Conservation (phyloP, 306 rosid species). For the Erythrophleum fordii region DNA sequence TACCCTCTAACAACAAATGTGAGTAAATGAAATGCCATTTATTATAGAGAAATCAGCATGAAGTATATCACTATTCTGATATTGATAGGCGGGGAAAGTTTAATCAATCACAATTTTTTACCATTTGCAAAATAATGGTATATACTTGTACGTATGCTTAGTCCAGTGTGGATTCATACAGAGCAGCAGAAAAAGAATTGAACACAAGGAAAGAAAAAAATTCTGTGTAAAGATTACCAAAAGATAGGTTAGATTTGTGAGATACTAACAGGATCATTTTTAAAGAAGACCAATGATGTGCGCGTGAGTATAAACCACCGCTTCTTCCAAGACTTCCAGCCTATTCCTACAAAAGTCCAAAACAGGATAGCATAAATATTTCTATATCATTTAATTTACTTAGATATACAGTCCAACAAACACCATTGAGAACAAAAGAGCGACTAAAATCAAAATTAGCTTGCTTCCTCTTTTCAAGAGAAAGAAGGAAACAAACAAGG, state of each 20-base stretch:
- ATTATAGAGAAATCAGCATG: slow-evolving; percentile 3
- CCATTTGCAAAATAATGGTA: slow-evolving; percentile 9
- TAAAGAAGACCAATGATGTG: slow-evolving; percentile 93
- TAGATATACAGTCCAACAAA: background rate
- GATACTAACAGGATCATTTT: slow-evolving; percentile 92
- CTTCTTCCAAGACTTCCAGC: slow-evolving; percentile 99
- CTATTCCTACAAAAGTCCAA: slow-evolving; percentile 76
- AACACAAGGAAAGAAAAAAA: slow-evolving; percentile 2
- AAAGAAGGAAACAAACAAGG: slow-evolving; percentile 16
- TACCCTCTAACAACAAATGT: slow-evolving; percentile 12
- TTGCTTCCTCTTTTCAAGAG: background rate
- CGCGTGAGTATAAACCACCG: slow-evolving; percentile 98
- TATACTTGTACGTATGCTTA: background rate
- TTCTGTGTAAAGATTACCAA: slow-evolving; percentile 19
- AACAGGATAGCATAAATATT: slow-evolving; percentile 25
- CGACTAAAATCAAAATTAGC: background rate
- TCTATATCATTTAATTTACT: slow-evolving; percentile 5
- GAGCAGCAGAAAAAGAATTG: slow-evolving; percentile 4
- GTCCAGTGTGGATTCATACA: slow-evolving; percentile 19
- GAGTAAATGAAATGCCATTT: slow-evolving; percentile 6
- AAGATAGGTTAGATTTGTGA: slow-evolving; percentile 28
- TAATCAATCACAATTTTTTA: slow-evolving; percentile 17
- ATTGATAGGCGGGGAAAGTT: slow-evolving; percentile 17
- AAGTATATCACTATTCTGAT: slow-evolving; percentile 26
- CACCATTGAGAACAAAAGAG: background rate